Evolutionary conservation across 2,329 filamentous ascomycete genomes (phyloP), one percentile per base, ranked within the genome.

Genomic region (Alternaria hordeiaustralica): DNA sequence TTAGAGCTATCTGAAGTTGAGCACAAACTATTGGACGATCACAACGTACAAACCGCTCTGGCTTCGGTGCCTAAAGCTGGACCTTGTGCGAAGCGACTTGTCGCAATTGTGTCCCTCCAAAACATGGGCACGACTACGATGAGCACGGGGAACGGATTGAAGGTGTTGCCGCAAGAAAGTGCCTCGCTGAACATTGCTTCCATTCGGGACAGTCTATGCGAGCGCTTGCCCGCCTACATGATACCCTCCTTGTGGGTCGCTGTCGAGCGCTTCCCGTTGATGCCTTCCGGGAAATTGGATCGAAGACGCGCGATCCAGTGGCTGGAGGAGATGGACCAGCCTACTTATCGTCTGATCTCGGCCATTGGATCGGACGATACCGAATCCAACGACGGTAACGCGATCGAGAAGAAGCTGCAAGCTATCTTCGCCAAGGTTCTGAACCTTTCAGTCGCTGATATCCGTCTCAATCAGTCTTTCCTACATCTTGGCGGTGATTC

Each of bases 1-100:
- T 76, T 84, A 26, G 82, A 84, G 60, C 67, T 84, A 3, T 81
- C 78, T 15, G 82, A 84, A 61, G 80, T 84, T 25, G 82, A 84
- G 68, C 78, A 82, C 61, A 80, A 83, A 57, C 80, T 82, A 45
- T 71, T 75, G 44, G 66, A 72, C 18, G 75, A 78, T 30, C 23
- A 64, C 3, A 58, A 67, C 8, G 67, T 77, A 20, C 75, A 77
- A 26, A 76, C 72, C 54, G 75, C 71, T 3, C 58, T 78, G 21
- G 75, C 75, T 6, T 64, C 71, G 15, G 75, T 78, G 7, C 75
- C 76, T 8, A 67, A 58, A 6, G 46, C 63, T 45, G 76, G 76
- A 5, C 74, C 70, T 47, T 78, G 75, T 55, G 71, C 72, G 6
- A 78, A 77, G 61, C 72, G 76, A n/a, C 63, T 78, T 9, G 72